Evolutionary conservation across 2,329 filamentous ascomycete species (phyloP).

Genomic region (Alternaria brassicae): DNA sequence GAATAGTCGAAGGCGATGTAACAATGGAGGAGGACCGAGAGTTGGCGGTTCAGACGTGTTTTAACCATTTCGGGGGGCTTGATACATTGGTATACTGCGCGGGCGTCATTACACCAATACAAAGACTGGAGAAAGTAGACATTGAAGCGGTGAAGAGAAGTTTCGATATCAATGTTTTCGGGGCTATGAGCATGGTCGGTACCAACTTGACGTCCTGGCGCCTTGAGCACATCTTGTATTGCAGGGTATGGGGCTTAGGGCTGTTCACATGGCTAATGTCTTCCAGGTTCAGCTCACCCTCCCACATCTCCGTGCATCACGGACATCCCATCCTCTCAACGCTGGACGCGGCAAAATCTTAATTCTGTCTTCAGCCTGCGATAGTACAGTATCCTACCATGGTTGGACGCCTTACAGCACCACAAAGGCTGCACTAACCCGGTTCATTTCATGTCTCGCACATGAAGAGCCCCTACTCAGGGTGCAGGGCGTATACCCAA

Average conservation of each 20-base stretch:
- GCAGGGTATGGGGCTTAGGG: background rate
- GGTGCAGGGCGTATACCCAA: constrained; percentile 37
- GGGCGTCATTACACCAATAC: constrained; percentile 33
- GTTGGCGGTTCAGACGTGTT: constrained; percentile 22
- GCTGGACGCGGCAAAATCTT: constrained; percentile 29
- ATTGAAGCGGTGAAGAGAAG: constrained; percentile 24
- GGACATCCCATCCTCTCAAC: constrained; percentile 22
- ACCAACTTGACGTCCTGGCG: background rate
- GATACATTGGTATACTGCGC: constrained; percentile 37
- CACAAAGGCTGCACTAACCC: constrained; percentile 34
- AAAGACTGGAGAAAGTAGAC: constrained; percentile 28
- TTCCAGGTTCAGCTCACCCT: constrained; percentile 28
- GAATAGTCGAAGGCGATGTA: constrained; percentile 18
- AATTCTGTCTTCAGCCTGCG: constrained; percentile 33
- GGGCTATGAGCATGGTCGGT: constrained; percentile 34
- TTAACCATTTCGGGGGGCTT: constrained; percentile 23
- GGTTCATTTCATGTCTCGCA: constrained; percentile 34
- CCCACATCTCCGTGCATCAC: constrained; percentile 27
- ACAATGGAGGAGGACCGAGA: constrained; percentile 13
- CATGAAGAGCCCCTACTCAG: constrained; percentile 32
- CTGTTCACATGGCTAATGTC: background rate
- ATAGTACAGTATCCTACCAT: constrained; percentile 28
- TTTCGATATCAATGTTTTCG: constrained; percentile 38
- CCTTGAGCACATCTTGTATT: background rate
- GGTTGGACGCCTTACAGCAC: constrained; percentile 37